Evolutionary conservation across 1,284 basidiomycete species (phyloP).

Genomic region (Ganoderma meredithae): DNA sequence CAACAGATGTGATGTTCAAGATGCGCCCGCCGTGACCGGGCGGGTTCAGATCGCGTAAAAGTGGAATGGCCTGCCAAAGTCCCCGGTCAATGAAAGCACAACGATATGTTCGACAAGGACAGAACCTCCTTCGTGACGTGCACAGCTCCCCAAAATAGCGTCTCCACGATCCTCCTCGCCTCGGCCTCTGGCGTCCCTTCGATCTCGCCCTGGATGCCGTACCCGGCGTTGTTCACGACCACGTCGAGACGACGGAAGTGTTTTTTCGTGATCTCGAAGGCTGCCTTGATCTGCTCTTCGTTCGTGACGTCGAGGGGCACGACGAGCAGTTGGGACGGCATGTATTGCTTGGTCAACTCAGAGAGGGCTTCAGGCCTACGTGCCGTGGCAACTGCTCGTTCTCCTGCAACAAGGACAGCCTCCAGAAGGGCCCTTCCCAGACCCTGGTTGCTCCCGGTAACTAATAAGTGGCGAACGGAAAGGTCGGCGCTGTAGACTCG

Average conservation of each 20-base stretch:
- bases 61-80: conserved; percentile 39
- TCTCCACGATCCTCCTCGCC: conserved; percentile 44
- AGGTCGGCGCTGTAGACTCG: background rate
- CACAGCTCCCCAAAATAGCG: conserved; percentile 47
- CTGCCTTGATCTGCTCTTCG: conserved; percentile 38
- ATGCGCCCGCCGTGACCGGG: conserved; percentile 43
- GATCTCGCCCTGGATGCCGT: conserved; percentile 42
- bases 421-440: background rate
- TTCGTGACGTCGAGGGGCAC: conserved; percentile 50
- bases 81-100: background rate
- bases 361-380: conserved; percentile 38
- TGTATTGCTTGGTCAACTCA: conserved; percentile 33
- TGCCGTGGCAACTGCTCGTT: conserved; percentile 43
- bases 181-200: conserved; percentile 44
- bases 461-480: background rate
- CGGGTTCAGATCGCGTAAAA: conserved; percentile 49
- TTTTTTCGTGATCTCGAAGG: conserved; percentile 44
- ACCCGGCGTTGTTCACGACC: conserved; percentile 53
- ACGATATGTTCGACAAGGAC: background rate
- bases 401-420: conserved; percentile 38
- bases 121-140: conserved; percentile 39
- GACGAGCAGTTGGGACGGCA: conserved; percentile 42
- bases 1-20: conserved; percentile 41
- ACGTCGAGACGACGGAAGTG: conserved; percentile 52
- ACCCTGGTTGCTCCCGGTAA: background rate